A percentile compares a stretch with the other conserved stretches of the same genome.
These are phyloP conservation scores for Penicillium argentinense DNA, from an alignment of 495 filamentous ascomycete species.

Conservation along the genomic window DNA sequence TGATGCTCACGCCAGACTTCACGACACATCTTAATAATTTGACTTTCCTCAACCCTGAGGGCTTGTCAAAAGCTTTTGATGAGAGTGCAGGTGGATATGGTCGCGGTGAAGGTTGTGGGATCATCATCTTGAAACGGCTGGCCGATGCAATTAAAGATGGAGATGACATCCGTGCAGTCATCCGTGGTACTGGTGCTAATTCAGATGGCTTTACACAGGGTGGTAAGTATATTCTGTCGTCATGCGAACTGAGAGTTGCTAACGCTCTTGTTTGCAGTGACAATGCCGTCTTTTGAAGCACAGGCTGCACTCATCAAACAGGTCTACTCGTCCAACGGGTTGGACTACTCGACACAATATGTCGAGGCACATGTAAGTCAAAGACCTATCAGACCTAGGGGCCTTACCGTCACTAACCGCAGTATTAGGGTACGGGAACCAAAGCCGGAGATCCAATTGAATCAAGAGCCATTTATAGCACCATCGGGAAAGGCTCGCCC, in stretches of 20 bases:
- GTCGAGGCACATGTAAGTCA: slow-evolving; percentile 22
- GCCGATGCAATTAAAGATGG: slow-evolving; percentile 28
- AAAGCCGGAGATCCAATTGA: slow-evolving; percentile 6
- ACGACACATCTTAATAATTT: no score
- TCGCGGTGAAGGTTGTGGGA: slow-evolving; percentile 35
- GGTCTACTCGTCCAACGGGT: no score
- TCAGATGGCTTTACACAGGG: slow-evolving; percentile 30
- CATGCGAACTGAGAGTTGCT: no score
- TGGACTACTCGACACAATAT: no score
- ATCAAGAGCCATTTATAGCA: neutral
- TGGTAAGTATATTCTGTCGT: no score
- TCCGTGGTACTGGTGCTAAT: slow-evolving; percentile 46
- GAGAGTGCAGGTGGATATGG: slow-evolving; percentile 38
- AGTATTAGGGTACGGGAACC: slow-evolving; percentile 10
- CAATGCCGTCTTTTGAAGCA: slow-evolving; percentile 17
- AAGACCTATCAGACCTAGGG: no score
- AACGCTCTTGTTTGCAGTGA: no score
- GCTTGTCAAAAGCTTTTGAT: slow-evolving; percentile 14
- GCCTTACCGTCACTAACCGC: no score
- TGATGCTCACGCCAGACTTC: no score
- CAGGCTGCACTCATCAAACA: slow-evolving; percentile 30
- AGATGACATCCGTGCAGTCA: slow-evolving; percentile 35
- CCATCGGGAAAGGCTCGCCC: neutral
- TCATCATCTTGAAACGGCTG: slow-evolving; percentile 34
- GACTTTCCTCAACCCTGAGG: no score